phyloP scores from a whole-genome alignment of 2,329 filamentous ascomycete genomes.

The Neurospora crassa region DNA sequence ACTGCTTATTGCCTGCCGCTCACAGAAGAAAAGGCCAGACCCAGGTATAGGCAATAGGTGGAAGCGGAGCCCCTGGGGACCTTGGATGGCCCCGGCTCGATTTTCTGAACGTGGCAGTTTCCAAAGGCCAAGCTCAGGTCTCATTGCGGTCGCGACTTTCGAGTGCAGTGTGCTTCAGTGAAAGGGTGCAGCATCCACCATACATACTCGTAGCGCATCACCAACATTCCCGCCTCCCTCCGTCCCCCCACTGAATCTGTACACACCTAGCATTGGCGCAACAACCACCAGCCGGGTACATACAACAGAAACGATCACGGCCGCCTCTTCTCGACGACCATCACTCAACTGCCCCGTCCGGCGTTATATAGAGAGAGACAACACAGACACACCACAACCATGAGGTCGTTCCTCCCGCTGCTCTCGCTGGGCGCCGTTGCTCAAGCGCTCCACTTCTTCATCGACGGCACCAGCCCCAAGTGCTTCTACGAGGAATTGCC shows the following conservation, averaged over 20 bases:
- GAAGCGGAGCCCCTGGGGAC: neutral
- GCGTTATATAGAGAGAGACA: neutral
- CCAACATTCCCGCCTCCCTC: neutral
- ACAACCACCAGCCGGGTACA: neutral
- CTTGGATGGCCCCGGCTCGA: slow-evolving; percentile 10
- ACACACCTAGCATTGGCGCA: neutral
- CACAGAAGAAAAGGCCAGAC: neutral
- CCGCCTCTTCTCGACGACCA: neutral
- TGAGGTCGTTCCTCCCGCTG: slow-evolving; percentile 54
- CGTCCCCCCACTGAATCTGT: neutral
- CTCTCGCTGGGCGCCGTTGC: slow-evolving; percentile 56
- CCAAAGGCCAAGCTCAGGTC: slow-evolving; percentile 10
- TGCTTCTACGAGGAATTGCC: slow-evolving; percentile 98
- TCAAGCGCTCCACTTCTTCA: slow-evolving; percentile 89
- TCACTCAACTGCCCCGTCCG: neutral
- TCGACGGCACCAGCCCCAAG: slow-evolving; percentile 76
- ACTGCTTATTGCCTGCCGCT: neutral
- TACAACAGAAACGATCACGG: neutral
- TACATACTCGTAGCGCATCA: slow-evolving; percentile 12
- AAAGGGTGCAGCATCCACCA: slow-evolving; percentile 2
- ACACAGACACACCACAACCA: slow-evolving; percentile 23
- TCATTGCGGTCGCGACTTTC: slow-evolving; percentile 8
- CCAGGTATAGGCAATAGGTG: neutral
- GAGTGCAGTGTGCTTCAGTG: slow-evolving; percentile 4
- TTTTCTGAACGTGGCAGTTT: slow-evolving; percentile 46